Conservation (phyloP, 176 grass and related monocot genomes). For the Pharus latifolius region DNA sequence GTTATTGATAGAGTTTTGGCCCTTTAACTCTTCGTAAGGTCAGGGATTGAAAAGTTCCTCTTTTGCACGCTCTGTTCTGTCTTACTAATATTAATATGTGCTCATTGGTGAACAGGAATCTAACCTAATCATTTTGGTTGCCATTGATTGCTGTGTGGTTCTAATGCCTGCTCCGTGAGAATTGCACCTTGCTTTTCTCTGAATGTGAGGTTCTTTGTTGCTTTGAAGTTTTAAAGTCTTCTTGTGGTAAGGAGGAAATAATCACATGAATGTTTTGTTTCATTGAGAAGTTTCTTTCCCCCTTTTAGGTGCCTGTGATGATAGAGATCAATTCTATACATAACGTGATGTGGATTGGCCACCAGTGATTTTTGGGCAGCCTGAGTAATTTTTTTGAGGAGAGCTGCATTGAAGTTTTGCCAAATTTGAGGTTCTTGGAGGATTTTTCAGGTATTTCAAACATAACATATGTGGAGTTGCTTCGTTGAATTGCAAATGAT, state of each 20-base stretch:
- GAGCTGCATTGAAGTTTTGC: background rate
- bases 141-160: background rate
- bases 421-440: background rate
- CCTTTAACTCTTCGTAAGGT: slow-evolving; percentile 2
- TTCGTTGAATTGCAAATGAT: background rate
- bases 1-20: too few species aligned
- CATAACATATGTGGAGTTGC: background rate
- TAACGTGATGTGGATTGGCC: slow-evolving; percentile 8
- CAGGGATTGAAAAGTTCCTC: background rate
- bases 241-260: background rate
- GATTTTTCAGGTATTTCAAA: background rate
- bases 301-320: background rate
- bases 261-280: background rate
- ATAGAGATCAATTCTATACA: background rate
- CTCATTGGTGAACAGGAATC: background rate
- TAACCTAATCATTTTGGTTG: background rate
- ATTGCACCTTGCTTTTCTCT: background rate
- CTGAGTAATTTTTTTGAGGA: background rate
- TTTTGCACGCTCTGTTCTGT: slow-evolving; percentile 8
- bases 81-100: background rate
- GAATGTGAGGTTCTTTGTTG: background rate
- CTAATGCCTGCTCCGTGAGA: background rate
- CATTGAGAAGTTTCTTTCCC: background rate
- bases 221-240: background rate
- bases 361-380: background rate